These are phyloP conservation scores for Effrenium voratum DNA, from an alignment of 73 alveolate genomes.

Conservation along the genomic window DNA sequence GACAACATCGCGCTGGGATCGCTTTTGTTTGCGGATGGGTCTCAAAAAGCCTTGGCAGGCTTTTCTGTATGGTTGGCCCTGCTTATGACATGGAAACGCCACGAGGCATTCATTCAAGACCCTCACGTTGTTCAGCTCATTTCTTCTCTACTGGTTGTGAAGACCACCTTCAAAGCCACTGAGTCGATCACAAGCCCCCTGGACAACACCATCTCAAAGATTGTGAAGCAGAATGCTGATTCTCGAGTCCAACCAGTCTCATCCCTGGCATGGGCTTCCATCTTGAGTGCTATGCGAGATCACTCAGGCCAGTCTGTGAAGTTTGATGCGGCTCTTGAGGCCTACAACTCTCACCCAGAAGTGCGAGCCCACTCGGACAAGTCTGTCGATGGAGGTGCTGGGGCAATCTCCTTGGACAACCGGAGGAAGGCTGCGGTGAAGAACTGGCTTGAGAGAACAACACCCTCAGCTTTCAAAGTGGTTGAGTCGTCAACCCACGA, in stretches of 20 bases:
- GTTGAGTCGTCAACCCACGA: background rate
- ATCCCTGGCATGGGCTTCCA: background rate
- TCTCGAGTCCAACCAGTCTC: background rate
- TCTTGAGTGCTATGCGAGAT: background rate
- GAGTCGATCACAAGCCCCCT: background rate
- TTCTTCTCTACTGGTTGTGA: background rate
- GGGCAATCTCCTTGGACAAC: background rate
- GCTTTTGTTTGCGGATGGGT: conserved; percentile 9
- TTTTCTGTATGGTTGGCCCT: background rate
- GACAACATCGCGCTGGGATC: background rate
- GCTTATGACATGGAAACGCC: background rate
- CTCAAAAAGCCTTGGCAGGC: background rate
- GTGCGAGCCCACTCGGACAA: background rate
- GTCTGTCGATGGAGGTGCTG: background rate
- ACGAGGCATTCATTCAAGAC: background rate
- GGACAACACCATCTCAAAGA: background rate
- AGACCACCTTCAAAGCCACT: background rate
- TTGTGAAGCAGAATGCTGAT: conserved; percentile 25
- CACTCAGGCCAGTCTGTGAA: background rate
- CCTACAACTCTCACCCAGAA: conserved; percentile 28
- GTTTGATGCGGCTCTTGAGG: background rate
- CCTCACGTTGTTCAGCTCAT: background rate
- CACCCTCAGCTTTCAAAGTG: background rate
- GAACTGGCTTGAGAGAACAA: background rate
- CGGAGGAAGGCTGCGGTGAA: background rate